Conservation (phyloP, 2,329 filamentous ascomycete species). For the Myriangium duriaei region DNA sequence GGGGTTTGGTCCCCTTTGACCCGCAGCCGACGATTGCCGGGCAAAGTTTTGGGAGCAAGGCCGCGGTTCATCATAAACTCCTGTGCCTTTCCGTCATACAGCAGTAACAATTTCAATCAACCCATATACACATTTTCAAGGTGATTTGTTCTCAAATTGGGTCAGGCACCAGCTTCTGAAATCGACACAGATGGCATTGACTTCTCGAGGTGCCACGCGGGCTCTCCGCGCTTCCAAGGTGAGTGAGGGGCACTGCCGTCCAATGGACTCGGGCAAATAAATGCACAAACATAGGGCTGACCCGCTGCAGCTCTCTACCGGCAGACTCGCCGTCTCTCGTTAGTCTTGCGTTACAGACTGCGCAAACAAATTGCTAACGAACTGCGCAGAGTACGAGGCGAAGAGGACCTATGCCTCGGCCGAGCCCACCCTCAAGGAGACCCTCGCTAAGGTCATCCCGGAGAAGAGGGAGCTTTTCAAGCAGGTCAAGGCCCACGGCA, state of each 20-base stretch:
- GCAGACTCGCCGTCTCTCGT: slow-evolving; percentile 8
- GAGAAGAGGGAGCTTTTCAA: slow-evolving; percentile 88
- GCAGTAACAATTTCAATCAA: no score
- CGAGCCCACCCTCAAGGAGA: slow-evolving; percentile 82
- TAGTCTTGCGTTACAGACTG: neutral
- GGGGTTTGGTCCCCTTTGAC: neutral
- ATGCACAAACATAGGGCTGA: no score
- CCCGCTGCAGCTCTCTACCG: slow-evolving; percentile 1
- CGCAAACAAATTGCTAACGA: slow-evolving; percentile 13
- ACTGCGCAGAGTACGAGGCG: slow-evolving; percentile 20
- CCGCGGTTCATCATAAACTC: no score
- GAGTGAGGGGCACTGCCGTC: no score
- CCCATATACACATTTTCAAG: no score
- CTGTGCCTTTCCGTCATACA: no score
- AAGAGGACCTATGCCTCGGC: slow-evolving; percentile 56
- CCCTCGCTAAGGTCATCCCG: slow-evolving; percentile 72
- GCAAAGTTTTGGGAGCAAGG: no score
- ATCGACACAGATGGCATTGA: slow-evolving; percentile 46
- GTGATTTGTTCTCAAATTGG: no score
- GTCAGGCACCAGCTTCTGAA: neutral
- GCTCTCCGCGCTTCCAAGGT: slow-evolving; percentile 55
- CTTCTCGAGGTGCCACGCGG: slow-evolving; percentile 47
- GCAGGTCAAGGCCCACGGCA: slow-evolving; percentile 75
- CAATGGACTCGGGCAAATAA: no score
- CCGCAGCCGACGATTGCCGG: neutral